A percentile compares a stretch with the other conserved stretches of the same genome.
phyloP scores from a whole-genome alignment of 148 eudicot genomes.

The Diospyros lotus region DNA sequence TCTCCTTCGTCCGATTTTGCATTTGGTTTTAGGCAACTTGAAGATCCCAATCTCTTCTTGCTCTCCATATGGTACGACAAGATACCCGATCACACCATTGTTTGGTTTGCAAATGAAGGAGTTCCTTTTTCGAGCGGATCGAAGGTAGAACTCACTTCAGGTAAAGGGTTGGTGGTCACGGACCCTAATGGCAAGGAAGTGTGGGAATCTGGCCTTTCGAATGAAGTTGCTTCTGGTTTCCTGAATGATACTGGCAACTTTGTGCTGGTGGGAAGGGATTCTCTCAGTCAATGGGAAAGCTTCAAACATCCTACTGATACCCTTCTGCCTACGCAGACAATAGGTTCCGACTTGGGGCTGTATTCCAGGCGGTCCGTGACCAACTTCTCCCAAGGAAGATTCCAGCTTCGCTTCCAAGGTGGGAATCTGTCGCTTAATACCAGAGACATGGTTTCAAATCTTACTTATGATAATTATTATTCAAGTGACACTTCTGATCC shows the following conservation, averaged over 20 bases:
- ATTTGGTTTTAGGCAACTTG: slow-evolving; percentile 39
- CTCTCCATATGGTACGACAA: slow-evolving; percentile 54
- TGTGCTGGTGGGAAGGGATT: slow-evolving; percentile 14
- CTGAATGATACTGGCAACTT: slow-evolving; percentile 57
- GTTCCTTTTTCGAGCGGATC: slow-evolving; percentile 34
- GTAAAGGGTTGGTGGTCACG: slow-evolving; percentile 36
- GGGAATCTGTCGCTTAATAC: slow-evolving; percentile 37
- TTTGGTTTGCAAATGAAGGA: slow-evolving; percentile 40
- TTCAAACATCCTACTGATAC: slow-evolving; percentile 41
- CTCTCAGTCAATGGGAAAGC: slow-evolving; percentile 35
- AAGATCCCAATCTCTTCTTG: slow-evolving; percentile 24
- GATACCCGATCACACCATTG: slow-evolving; percentile 40
- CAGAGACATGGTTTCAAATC: not conserved
- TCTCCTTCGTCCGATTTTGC: slow-evolving; percentile 58
- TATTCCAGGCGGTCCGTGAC: slow-evolving; percentile 26
- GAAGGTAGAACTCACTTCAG: slow-evolving; percentile 21
- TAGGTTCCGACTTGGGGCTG: slow-evolving; percentile 11
- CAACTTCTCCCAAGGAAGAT: slow-evolving; percentile 43
- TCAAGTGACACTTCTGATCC: slow-evolving; percentile 14
- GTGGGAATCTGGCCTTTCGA: slow-evolving; percentile 14
- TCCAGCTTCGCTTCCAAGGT: slow-evolving; percentile 17
- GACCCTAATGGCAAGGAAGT: slow-evolving; percentile 33
- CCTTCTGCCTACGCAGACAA: slow-evolving; percentile 35
- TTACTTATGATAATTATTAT: slow-evolving; percentile 25
- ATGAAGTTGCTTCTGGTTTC: slow-evolving; percentile 16